These are phyloP conservation scores for Coniella vitis DNA, from an alignment of 2,329 filamentous ascomycete genomes.

Conservation along the genomic window DNA sequence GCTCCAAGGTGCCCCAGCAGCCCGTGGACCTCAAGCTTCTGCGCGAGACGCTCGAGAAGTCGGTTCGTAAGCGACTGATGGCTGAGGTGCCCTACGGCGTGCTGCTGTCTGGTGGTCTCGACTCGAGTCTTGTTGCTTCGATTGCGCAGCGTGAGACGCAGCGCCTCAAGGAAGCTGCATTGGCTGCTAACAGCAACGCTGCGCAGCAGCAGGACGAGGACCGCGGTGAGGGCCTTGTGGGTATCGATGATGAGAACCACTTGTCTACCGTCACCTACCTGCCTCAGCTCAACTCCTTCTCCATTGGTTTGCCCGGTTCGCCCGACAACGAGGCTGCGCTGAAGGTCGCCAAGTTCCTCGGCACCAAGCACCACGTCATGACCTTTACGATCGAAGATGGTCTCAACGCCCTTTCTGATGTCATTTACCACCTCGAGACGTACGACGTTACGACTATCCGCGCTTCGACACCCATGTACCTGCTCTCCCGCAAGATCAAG, in stretches of 20 bases:
- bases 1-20: constrained; percentile 65
- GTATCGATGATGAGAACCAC: constrained; percentile 88
- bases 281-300: constrained; percentile 96
- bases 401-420: constrained; percentile 91
- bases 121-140: constrained; percentile 89
- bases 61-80: constrained; percentile 96
- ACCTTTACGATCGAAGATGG: constrained; percentile 98
- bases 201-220: constrained; percentile 42
- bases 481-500: constrained; percentile 97
- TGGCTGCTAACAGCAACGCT: constrained; percentile 38
- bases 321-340: constrained; percentile 88
- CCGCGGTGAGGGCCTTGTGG: constrained; percentile 68
- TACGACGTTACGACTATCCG: constrained; percentile 98
- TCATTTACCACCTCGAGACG: constrained; percentile 96
- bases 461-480: constrained; percentile 97
- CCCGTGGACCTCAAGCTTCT: constrained; percentile 80
- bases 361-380: constrained; percentile 96
- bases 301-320: constrained; percentile 87
- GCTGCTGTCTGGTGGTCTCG: constrained; percentile 85
- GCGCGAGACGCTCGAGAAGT: constrained; percentile 75
- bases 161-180: constrained; percentile 61
- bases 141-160: constrained; percentile 92
- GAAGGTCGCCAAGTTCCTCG: constrained; percentile 92
- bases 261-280: constrained; percentile 85
- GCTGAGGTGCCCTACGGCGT: constrained; percentile 98